phyloP scores from a whole-genome alignment of 148 eudicot genomes.

The Mesembryanthemum crystallinum region DNA sequence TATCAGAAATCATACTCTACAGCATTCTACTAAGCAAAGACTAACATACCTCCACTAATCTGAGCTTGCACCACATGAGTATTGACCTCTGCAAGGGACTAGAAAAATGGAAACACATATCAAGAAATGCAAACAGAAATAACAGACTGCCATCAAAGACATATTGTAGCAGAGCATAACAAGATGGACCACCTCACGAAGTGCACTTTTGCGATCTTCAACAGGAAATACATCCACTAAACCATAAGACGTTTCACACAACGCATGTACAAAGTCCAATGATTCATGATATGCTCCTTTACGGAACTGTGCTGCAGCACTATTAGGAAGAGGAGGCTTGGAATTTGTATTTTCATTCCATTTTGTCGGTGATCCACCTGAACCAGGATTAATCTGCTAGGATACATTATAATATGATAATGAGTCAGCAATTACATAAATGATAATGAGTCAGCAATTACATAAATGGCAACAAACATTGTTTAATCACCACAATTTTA shows the following conservation, averaged over 20 bases:
- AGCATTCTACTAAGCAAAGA: conserved; percentile 3
- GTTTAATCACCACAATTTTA: not conserved
- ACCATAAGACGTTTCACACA: conserved; percentile 96
- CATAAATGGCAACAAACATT: conserved; percentile 1
- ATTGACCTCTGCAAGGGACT: conserved; percentile 96
- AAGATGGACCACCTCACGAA: conserved; percentile 65
- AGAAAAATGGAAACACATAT: conserved; percentile 35
- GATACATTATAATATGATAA: conserved; percentile 12
- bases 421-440: conserved; percentile 1
- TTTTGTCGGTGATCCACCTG: conserved; percentile 42
- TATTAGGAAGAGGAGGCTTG: conserved; percentile 87
- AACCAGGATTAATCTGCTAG: conserved; percentile 64
- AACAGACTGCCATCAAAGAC: not conserved
- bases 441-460: not conserved
- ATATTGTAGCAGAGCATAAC: conserved; percentile 1
- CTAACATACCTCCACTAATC: conserved; percentile 76
- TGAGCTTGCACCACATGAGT: conserved; percentile 70
- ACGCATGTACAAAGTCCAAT: conserved; percentile 83
- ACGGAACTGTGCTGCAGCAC: conserved; percentile 67
- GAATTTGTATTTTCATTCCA: conserved; percentile 51
- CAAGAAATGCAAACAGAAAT: conserved; percentile 21
- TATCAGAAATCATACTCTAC: not conserved
- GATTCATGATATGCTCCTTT: conserved; percentile 96
- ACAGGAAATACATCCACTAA: conserved; percentile 90
- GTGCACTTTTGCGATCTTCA: conserved; percentile 94